phyloP scores from a whole-genome alignment of 2,329 filamentous ascomycete species.

The Phaeoacremonium minimum region DNA sequence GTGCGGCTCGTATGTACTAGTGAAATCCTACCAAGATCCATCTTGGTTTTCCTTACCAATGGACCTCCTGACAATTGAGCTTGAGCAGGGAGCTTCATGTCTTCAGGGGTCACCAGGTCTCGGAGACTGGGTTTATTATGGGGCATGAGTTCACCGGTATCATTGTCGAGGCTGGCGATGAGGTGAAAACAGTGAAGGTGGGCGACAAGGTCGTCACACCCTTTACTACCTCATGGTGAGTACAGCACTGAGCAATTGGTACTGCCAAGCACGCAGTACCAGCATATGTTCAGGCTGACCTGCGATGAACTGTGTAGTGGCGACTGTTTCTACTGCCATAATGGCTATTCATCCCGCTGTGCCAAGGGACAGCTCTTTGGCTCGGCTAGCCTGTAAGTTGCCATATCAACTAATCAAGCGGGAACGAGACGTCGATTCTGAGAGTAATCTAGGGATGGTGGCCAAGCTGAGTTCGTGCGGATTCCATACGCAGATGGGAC shows the following conservation, averaged over 20 bases:
- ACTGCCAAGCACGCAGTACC: too few species aligned
- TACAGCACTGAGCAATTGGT: constrained; percentile 8
- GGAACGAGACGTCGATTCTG: too few species aligned
- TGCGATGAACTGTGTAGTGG: constrained; percentile 35
- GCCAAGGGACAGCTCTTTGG: constrained; percentile 68
- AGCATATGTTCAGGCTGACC: too few species aligned
- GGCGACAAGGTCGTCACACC: constrained; percentile 80
- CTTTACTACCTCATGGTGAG: constrained; percentile 76
- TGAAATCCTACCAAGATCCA: constrained; percentile 1
- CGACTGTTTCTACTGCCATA: constrained; percentile 80
- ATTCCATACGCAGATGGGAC: constrained; percentile 79
- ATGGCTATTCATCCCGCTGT: constrained; percentile 74
- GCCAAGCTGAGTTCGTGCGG: constrained; percentile 77
- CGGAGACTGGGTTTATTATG: constrained; percentile 60
- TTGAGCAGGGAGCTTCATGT: constrained; percentile 71
- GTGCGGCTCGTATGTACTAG: constrained; percentile 74
- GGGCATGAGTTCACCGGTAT: constrained; percentile 85
- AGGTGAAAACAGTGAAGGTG: constrained; percentile 63
- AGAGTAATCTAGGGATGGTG: constrained; percentile 52
- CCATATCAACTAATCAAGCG: not conserved
- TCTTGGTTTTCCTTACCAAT: too few species aligned
- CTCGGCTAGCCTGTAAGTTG: constrained; percentile 42
- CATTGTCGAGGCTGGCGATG: constrained; percentile 62
- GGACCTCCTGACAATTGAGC: not conserved
- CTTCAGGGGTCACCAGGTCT: constrained; percentile 76